phyloP scores from a whole-genome alignment of 495 filamentous ascomycete species.

The Glutinoglossum americanum region DNA sequence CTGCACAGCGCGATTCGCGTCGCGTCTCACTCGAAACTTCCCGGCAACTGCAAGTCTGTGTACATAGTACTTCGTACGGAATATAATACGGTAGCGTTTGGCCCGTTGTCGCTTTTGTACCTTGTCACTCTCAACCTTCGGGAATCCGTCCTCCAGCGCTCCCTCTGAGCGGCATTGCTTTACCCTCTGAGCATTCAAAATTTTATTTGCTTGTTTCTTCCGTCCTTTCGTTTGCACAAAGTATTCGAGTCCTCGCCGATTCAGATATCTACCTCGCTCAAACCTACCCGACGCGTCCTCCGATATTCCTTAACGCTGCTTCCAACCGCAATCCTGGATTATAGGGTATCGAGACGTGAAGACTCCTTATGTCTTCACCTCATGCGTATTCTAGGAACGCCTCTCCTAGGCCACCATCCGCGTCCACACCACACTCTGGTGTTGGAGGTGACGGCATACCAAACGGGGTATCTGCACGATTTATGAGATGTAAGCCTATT shows the following conservation, averaged over 20 bases:
- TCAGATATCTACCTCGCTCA: not conserved
- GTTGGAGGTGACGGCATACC: not conserved
- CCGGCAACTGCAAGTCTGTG: not conserved
- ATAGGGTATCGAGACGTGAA: not conserved
- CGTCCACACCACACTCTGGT: not conserved
- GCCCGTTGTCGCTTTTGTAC: not conserved
- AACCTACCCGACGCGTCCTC: not conserved
- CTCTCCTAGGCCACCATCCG: not conserved
- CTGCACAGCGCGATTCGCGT: not conserved
- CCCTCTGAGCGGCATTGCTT: not conserved
- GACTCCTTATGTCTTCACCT: not conserved
- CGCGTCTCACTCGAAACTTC: not conserved
- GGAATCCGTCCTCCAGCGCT: not conserved
- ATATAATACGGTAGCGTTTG: no score
- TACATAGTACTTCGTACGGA: no score
- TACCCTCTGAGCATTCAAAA: no score
- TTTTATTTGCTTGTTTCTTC: not conserved
- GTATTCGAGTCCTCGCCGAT: not conserved
- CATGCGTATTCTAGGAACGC: not conserved
- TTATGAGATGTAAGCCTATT: constrained; percentile 4
- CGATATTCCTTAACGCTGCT: not conserved
- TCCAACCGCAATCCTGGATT: not conserved
- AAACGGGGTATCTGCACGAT: not conserved
- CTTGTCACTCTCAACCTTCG: not conserved
- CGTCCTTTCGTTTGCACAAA: not conserved